Base-by-base conservation (phyloP, 2,329 filamentous ascomycete genomes). In the Fusarium ambrosium region DNA sequence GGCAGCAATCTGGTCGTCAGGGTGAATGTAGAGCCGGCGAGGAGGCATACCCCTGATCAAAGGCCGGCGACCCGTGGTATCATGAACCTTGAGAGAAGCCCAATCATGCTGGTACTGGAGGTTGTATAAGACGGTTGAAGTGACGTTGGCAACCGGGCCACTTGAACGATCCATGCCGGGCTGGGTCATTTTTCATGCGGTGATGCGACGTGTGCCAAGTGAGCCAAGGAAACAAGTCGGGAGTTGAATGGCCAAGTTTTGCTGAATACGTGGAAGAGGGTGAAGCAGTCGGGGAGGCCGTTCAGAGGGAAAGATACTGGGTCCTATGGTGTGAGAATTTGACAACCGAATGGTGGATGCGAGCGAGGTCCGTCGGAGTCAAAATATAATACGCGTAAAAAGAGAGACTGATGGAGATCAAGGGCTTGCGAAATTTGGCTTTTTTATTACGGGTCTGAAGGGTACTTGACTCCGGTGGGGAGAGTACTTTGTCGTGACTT, bases 1-100 rank as follows among this genome's bases (percentile, higher is more conserved):
- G 65, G 93, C 88, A 73, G 90, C 91, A 74, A 94, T 91, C 83
- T 96, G 94, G 83, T 95, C 94, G 81, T 97, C 94, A 2, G 94
- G 94, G 79, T 97, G 93, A 62, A 94, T 86, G 82, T 97, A 96
- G 48, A 95, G 87, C 55, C 92, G 89, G 53, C 89, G 88, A 1
- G 94, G 93, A 2, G 94, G 93, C 4, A 95, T 84, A 29, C 94
- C 94, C 24, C 90, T 92, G 66, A 97, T 87, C 62, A 96, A 82
- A 7, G 91, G 90, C 22, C 93, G 89, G 11, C 80, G 78, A 55
- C 79, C 80, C n/a, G 75, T 75, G 83, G 68, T 78, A 84, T 82
- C 87, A 81, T 92, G 87, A 22, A 90, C 79, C 59, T 87, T 82
- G 55, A 95, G 83, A 24, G 87, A 81, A 24, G 89, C 89, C 94